These are phyloP conservation scores for Pseudozyma sp. DNA, from an alignment of 1,284 basidiomycete genomes.

Conservation along the genomic window DNA sequence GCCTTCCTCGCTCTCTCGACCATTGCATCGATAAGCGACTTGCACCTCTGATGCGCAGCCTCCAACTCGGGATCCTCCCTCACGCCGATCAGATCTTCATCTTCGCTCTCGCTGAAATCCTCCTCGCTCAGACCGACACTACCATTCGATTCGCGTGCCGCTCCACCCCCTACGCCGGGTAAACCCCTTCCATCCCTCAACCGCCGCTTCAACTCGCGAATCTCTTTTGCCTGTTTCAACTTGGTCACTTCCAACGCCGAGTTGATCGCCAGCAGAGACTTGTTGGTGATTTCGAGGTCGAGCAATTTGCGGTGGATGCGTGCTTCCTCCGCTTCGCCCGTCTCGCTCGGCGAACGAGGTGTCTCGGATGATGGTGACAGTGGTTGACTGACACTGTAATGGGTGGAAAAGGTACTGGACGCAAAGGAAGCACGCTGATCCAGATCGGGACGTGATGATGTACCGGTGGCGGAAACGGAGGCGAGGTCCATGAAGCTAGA, in stretches of 20 bases:
- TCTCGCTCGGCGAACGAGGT: conserved; percentile 31
- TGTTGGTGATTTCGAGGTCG: conserved; percentile 71
- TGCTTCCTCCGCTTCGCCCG: conserved; percentile 54
- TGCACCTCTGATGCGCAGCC: conserved; percentile 53
- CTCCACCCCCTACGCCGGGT: conserved; percentile 1
- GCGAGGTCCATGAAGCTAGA: conserved; percentile 22
- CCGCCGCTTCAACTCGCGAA: conserved; percentile 64
- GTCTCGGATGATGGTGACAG: conserved; percentile 34
- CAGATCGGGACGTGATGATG: conserved; percentile 4
- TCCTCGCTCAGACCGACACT: conserved; percentile 24
- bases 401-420: conserved; percentile 12
- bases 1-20: conserved; percentile 49
- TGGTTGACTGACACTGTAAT: conserved; percentile 10
- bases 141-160: conserved; percentile 12
- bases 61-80: conserved; percentile 58
- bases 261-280: conserved; percentile 70
- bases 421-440: conserved; percentile 26
- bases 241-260: conserved; percentile 69
- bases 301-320: conserved; percentile 67
- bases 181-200: conserved; percentile 41
- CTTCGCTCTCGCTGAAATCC: conserved; percentile 42
- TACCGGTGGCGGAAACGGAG: neutral
- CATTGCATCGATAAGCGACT: conserved; percentile 51
- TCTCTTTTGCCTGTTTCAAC: conserved; percentile 69
- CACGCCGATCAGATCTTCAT: conserved; percentile 21